phyloP scores from a whole-genome alignment of 2,329 filamentous ascomycete genomes.

The Helotiales sp. region DNA sequence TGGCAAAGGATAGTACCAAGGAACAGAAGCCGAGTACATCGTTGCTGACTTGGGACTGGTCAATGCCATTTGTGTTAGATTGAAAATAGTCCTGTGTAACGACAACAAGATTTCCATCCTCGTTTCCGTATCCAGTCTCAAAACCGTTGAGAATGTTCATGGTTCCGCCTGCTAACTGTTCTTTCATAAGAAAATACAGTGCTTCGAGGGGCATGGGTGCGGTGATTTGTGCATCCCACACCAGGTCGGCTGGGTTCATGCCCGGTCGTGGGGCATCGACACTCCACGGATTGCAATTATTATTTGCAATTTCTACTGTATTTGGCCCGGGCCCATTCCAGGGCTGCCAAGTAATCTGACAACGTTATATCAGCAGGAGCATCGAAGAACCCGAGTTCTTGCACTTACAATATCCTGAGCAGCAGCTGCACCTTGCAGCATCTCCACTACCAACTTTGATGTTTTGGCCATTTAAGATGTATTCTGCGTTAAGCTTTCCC shows the following conservation, averaged over 20 bases:
- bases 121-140: background rate
- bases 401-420: slow-evolving; percentile 23
- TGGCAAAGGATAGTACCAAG: slow-evolving; percentile 15
- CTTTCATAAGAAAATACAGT: slow-evolving; percentile 10
- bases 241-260: background rate
- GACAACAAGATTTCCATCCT: background rate
- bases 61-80: slow-evolving; percentile 1
- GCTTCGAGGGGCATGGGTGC: slow-evolving; percentile 15
- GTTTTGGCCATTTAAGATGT: slow-evolving; percentile 27
- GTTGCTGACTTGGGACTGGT: background rate
- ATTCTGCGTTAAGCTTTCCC: slow-evolving; percentile 28
- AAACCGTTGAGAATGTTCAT: background rate
- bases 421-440: slow-evolving; percentile 18
- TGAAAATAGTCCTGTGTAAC: slow-evolving; percentile 12
- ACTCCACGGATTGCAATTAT: slow-evolving; percentile 10
- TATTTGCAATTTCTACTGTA: background rate
- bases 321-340: background rate
- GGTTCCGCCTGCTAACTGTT: background rate
- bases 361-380: background rate
- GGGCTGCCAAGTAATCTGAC: background rate
- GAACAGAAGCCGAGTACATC: slow-evolving; percentile 15
- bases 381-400: background rate
- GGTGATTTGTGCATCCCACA: slow-evolving; percentile 11
- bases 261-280: background rate
- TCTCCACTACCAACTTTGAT: slow-evolving; percentile 26